Evolutionary conservation across 495 filamentous ascomycete genomes (phyloP), one percentile per base, ranked within the genome.

Genomic region (Podospora pseudoanserina): DNA sequence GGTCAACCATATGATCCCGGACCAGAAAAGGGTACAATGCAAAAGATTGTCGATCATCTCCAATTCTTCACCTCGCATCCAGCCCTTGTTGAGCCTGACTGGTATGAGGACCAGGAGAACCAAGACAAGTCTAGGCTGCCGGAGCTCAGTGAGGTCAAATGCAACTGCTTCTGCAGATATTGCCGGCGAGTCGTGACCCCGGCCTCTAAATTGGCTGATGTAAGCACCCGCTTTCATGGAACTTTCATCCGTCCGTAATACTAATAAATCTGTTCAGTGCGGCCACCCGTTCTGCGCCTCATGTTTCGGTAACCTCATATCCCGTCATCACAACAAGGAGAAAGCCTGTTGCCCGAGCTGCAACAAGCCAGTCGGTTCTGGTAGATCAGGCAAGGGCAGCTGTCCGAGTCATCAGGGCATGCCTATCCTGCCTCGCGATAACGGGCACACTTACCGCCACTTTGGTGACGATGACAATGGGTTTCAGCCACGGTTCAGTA

Each of bases 221-320:
- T 18, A 61, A 28, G 27, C 30, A 6, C 30, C 7, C 1, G 23
- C 30, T 32, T 32, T 32, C 30, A 6, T 32, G 30, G 23, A 1
- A 32, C 30, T 32, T 32, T 32, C 23, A 2, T 32, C 30, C 30
- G 30, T 32, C 4, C 7, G 30, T 32, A 32, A 32, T 32, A 32
- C 23, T 26, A 59, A 39, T 32, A 63, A 49, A 60, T 26, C 18
- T 53, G 9, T 30, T 49, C 11, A 79, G 74, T 79, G 78, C 61
- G 66, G 67, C 9, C 76, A 79, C 65, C 67, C 72, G n/a, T 78
- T 75, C 32, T 79, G 77, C 63, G 27, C 28, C 2, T 32, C 59
- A 13, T 79, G 75, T 55, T 19, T 75, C 7, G 9, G 3, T 16
- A 60, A 60, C 26, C 55, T 53, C 64, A 23, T 69, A 57, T 7